Evolutionary conservation across 1,284 basidiomycete genomes (phyloP), one percentile per base, ranked within the genome.

Genomic region (Phellopilus nigrolimitatus): DNA sequence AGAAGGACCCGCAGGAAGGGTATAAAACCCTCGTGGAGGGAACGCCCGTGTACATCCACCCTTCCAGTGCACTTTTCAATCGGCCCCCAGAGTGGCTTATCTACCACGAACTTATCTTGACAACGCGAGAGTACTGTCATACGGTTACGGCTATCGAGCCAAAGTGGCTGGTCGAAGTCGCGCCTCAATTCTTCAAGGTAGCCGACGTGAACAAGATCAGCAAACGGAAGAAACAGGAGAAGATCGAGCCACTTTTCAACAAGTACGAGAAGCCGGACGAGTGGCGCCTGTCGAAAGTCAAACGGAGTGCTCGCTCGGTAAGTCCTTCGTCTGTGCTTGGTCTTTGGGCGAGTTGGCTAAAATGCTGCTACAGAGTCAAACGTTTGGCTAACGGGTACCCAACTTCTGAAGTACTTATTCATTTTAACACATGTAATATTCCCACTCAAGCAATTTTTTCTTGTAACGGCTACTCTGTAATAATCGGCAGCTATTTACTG

Each of bases 21-120:
- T 99, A 98, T 77, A 98, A 98, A 71, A 97, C 93, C 0, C 80
- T 99, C 4, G 94, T 97, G 1, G 95, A 99, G 68, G 93, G 95
- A 41, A 97, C 95, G 12, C 95, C 94, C 0, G 95, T 99, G 36
- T 97, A 95, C 69, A 93, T 99, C 55, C 95, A 99, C 69, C 95
- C 95, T 1, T 95, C 92, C 0, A 93, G 90, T n/a, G 89, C 94
- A 6, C 73, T 99, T 17, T 99, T 99, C 79, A 97, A 98, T 67
- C 84, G 94, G 33, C 88, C 90, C 17, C 84, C 86, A 0, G 85
- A 89, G 66, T 88, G 84, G 80, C 75, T 79, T 55, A 77, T 90
- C 58, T 90, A 88, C 66, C 82, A 88, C 68, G 86, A 88, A 60
- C 66, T 90, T 56, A 78, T 88, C 50, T 69, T 87, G 54, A 88